These are phyloP conservation scores for Teratosphaeria viscida DNA, from an alignment of 2,329 filamentous ascomycete genomes.

Conservation along the genomic window DNA sequence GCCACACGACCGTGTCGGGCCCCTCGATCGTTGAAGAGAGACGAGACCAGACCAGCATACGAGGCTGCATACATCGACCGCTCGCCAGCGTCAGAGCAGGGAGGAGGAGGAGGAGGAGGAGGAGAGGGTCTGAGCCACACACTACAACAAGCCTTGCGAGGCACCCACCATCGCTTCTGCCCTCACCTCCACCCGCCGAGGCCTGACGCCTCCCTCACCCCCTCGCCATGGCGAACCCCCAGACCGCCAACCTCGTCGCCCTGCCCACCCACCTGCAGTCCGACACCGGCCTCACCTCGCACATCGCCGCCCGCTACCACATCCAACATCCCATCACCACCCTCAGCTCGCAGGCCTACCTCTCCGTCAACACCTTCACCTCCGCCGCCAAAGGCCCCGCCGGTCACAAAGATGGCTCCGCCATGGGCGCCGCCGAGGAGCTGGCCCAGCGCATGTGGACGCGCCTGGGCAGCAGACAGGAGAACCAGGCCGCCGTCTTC, in stretches of 20 bases:
- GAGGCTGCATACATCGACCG: background rate
- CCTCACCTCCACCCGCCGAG: background rate
- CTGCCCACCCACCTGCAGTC: constrained; percentile 74
- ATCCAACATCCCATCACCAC: constrained; percentile 77
- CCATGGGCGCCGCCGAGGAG: constrained; percentile 85
- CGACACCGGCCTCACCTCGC: constrained; percentile 59
- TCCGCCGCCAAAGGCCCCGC: constrained; percentile 79
- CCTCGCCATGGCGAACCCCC: constrained; percentile 29
- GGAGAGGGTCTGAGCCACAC: background rate
- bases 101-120: background rate
- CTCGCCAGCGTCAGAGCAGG: background rate
- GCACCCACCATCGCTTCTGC: background rate
- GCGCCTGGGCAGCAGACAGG: constrained; percentile 73
- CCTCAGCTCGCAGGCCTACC: constrained; percentile 81
- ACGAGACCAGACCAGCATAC: background rate
- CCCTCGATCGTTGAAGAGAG: background rate
- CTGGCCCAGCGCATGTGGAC: constrained; percentile 78
- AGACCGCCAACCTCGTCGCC: constrained; percentile 75
- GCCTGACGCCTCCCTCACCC: background rate
- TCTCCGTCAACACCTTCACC: constrained; percentile 90
- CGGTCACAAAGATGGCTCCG: constrained; percentile 84
- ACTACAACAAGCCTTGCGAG: background rate
- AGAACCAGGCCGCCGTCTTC: constrained; percentile 89
- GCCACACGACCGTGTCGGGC: background rate
- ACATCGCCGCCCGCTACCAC: constrained; percentile 83